These are phyloP conservation scores for Echinosophora koreensis DNA, from an alignment of 306 rosid species.

Conservation along the genomic window DNA sequence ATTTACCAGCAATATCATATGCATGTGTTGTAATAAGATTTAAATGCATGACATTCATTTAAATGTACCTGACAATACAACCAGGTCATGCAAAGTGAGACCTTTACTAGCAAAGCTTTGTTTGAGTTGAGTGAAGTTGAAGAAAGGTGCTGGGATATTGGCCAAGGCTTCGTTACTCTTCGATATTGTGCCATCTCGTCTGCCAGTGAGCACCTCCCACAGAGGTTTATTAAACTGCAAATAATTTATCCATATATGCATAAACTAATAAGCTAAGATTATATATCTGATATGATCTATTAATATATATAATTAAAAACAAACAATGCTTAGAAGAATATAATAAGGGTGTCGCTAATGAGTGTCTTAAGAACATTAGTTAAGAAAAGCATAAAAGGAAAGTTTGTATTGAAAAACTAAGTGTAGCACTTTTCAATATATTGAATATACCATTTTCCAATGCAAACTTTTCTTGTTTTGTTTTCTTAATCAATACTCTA, in stretches of 20 bases:
- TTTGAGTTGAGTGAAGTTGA: slow-evolving; percentile 61
- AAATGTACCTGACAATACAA: slow-evolving; percentile 63
- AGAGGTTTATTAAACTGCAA: slow-evolving; percentile 52
- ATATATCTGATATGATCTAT: not conserved
- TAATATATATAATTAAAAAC: not conserved
- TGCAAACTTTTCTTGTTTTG: too few species aligned
- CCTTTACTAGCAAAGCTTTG: slow-evolving; percentile 56
- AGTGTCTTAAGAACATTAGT: too few species aligned
- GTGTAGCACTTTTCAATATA: too few species aligned
- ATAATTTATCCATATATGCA: not conserved
- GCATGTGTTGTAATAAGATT: not conserved
- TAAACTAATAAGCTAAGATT: slow-evolving; percentile 1
- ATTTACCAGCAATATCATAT: too few species aligned
- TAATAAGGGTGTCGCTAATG: too few species aligned
- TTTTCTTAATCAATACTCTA: too few species aligned
- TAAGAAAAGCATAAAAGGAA: too few species aligned
- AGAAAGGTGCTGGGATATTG: slow-evolving; percentile 56
- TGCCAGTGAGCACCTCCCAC: slow-evolving; percentile 71
- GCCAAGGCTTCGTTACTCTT: slow-evolving; percentile 36
- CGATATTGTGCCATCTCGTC: slow-evolving; percentile 69
- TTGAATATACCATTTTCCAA: too few species aligned
- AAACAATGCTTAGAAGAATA: slow-evolving; percentile 4
- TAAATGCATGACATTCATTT: not conserved
- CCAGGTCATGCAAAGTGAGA: slow-evolving; percentile 59
- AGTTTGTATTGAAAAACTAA: too few species aligned